Evolutionary conservation across 1,139 yeast genomes (phyloP), one percentile per base, ranked within the genome.

Genomic region (Ashbya aceris): DNA sequence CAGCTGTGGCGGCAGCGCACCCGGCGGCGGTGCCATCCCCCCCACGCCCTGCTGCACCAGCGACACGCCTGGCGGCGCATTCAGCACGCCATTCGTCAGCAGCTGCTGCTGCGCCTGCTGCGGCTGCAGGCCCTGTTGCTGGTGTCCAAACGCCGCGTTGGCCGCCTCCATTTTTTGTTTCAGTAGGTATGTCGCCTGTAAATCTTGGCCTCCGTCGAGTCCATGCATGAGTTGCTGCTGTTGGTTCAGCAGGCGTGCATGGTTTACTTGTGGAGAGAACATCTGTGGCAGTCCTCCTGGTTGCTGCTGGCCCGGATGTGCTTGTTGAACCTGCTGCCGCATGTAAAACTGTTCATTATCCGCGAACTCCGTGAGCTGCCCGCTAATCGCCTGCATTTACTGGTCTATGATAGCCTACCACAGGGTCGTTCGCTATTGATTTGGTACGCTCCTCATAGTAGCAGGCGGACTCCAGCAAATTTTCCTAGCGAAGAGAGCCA

Each of bases 201-300:
- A 36, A 7, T 50, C 52, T 28, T 49, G 52, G n/a, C 39, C 44
- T 34, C 41, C 45, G 11, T 45, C 48, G 33, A 53, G 30, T 4
- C 45, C 47, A 32, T 49, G 54, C 13, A 50, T 33, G 8, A 45
- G 48, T 33, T 52, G 56, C 39, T 47, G 54, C 46, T 53, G 55
- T 44, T 52, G 53, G 9, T 44, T 45, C 27, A 51, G 33, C 40
- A 53, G 38, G 28, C 60, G 45, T 4, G 52, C 46, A 33, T 50
- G 54, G 33, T 48, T 52, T 33, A 54, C 34, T 33, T 55, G 58
- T 30, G 58, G 54, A 4, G 61, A 55, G 45, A 56, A 56, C 44
- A 55, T 45, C 40, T 55, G 58, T 8, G 55, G 55, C 39, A 54
- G 46, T 4, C 47, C 45, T 8, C 38, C 39, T 11, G 51, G 47